phyloP scores from a whole-genome alignment of 352 stramenopile species.

The Pythium rishiriense region DNA sequence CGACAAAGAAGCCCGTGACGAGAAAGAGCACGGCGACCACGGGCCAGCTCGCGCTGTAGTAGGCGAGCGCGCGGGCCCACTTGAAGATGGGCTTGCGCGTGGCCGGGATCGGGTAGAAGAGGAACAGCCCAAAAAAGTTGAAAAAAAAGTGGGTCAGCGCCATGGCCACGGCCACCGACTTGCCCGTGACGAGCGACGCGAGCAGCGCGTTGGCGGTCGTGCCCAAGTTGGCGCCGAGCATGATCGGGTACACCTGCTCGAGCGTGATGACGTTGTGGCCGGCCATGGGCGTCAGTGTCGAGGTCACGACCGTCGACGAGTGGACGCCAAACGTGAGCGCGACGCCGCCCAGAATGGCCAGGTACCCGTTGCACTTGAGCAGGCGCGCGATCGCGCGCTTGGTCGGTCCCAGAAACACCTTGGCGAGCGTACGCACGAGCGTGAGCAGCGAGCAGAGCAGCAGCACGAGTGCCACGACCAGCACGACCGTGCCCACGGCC shows the following conservation, averaged over 20 bases:
- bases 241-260: conserved; percentile 88
- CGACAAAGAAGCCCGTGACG: conserved; percentile 45
- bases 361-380: conserved; percentile 89
- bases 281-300: conserved; percentile 87
- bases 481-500: conserved; percentile 45
- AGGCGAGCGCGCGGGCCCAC: conserved; percentile 67
- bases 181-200: conserved; percentile 82
- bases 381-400: conserved; percentile 84
- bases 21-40: conserved; percentile 56
- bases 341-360: conserved; percentile 86
- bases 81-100: conserved; percentile 79
- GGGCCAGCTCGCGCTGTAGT: conserved; percentile 61
- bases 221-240: conserved; percentile 92
- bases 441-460: conserved; percentile 49
- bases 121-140: conserved; percentile 88
- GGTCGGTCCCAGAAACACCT: conserved; percentile 79
- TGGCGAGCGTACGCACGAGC: conserved; percentile 55
- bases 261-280: conserved; percentile 86
- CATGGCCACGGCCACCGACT: conserved; percentile 78
- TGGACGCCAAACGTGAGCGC: conserved; percentile 89
- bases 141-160: conserved; percentile 92
- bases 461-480: conserved; percentile 46
- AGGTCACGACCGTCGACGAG: conserved; percentile 90
- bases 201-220: conserved; percentile 90
- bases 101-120: conserved; percentile 91